These are phyloP conservation scores for Xylariales sp. DNA, from an alignment of 2,329 filamentous ascomycete species.

Conservation along the genomic window DNA sequence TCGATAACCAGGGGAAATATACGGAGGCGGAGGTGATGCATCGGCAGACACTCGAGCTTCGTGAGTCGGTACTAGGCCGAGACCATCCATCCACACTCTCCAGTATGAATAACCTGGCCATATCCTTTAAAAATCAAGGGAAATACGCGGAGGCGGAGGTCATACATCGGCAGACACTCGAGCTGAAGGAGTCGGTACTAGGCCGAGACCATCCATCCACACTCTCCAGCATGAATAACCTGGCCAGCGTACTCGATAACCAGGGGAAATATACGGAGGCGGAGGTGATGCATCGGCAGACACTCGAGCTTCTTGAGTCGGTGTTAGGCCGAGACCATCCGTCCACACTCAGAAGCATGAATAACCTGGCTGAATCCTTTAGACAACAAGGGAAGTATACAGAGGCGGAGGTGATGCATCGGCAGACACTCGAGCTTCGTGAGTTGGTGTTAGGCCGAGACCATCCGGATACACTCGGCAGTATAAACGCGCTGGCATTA, in stretches of 20 bases:
- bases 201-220: too few species aligned
- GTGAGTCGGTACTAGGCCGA: too few species aligned
- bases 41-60: too few species aligned
- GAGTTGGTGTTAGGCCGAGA: background rate
- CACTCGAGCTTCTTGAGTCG: background rate
- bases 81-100: too few species aligned
- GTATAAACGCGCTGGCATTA: constrained; percentile 1
- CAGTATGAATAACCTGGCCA: too few species aligned
- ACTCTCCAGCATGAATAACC: background rate
- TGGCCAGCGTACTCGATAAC: background rate
- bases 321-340: background rate
- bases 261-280: background rate
- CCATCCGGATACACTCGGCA: background rate
- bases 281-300: background rate
- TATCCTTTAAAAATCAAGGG: too few species aligned
- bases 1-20: too few species aligned
- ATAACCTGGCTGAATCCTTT: background rate
- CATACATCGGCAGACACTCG: background rate
- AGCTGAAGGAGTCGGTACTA: background rate
- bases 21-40: too few species aligned
- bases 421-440: constrained; percentile 2
- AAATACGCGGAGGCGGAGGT: background rate
- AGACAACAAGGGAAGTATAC: background rate
- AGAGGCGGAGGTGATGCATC: background rate
- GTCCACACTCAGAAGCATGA: background rate